These are phyloP conservation scores for Elsinoe perseae DNA, from an alignment of 2,329 filamentous ascomycete species.

Conservation along the genomic window DNA sequence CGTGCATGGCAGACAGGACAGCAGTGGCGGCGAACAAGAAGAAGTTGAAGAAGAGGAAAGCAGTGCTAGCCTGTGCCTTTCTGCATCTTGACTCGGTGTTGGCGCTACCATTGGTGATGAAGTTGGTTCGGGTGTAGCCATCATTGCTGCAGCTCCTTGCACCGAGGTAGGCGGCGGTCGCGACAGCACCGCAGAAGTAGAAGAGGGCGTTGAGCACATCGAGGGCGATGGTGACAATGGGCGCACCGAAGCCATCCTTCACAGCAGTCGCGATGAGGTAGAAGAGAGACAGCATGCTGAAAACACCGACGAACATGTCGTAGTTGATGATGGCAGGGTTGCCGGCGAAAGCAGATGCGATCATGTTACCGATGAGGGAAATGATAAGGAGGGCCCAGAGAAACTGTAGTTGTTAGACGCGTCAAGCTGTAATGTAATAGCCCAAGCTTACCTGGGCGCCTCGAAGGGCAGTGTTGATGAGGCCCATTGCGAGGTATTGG, in stretches of 20 bases:
- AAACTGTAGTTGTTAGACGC: constrained; percentile 38
- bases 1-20: constrained; percentile 49
- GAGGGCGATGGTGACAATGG: constrained; percentile 47
- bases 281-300: constrained; percentile 58
- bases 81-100: constrained; percentile 59
- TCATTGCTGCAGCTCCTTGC: constrained; percentile 59
- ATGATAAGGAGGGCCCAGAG: constrained; percentile 53
- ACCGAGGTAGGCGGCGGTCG: constrained; percentile 61
- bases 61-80: constrained; percentile 64
- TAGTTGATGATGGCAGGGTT: constrained; percentile 52
- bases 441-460: constrained; percentile 23
- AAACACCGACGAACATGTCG: constrained; percentile 61
- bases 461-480: constrained; percentile 25
- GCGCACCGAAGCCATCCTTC: constrained; percentile 45
- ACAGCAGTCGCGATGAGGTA: constrained; percentile 54
- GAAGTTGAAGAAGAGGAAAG: constrained; percentile 75
- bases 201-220: constrained; percentile 58
- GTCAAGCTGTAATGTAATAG: neutral
- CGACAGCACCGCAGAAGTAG: constrained; percentile 62
- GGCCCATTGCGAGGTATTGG: constrained; percentile 19
- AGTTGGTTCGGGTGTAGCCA: constrained; percentile 36
- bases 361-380: constrained; percentile 56
- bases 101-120: constrained; percentile 40
- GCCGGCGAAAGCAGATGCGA: constrained; percentile 44
- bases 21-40: constrained; percentile 50